Conservation (phyloP, 495 filamentous ascomycete species). For the Pyrenopolyporus hunteri region DNA sequence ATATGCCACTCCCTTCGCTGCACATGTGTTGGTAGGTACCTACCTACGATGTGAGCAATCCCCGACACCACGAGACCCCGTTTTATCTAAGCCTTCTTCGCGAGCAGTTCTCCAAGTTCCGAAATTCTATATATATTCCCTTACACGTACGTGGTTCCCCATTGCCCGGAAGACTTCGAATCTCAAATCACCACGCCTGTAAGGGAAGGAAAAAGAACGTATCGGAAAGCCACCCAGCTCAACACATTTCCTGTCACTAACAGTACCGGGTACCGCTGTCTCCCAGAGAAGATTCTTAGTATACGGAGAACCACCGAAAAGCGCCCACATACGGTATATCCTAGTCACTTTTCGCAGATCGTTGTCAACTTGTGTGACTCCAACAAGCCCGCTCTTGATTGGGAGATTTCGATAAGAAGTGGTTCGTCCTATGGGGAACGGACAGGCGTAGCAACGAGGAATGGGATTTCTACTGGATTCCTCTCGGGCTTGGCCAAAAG, state of each 20-base stretch:
- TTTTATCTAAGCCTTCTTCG: too few relatives aligned
- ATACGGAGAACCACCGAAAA: constrained; percentile 12
- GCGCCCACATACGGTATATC: constrained; percentile 21
- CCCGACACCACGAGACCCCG: too few relatives aligned
- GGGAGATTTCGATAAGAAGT: constrained; percentile 26
- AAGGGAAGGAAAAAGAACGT: neutral
- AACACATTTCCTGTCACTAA: neutral
- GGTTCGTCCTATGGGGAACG: constrained; percentile 34
- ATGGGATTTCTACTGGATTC: constrained; percentile 39
- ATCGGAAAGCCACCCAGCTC: constrained; percentile 4
- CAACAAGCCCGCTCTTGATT: constrained; percentile 28
- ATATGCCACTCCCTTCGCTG: too few relatives aligned
- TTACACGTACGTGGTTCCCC: neutral
- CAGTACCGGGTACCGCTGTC: neutral
- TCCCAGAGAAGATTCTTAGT: constrained; percentile 5
- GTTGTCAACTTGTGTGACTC: constrained; percentile 28
- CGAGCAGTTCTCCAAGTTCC: neutral
- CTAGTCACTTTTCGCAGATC: constrained; percentile 34
- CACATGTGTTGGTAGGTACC: too few relatives aligned
- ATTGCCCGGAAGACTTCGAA: neutral
- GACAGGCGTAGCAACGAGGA: constrained; percentile 35
- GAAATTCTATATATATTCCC: neutral
- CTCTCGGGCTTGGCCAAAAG: constrained; percentile 32
- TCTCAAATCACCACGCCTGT: constrained; percentile 10
- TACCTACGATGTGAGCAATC: too few relatives aligned